phyloP scores from a whole-genome alignment of 805 yeast species.

The Grigorovia jiainica region DNA sequence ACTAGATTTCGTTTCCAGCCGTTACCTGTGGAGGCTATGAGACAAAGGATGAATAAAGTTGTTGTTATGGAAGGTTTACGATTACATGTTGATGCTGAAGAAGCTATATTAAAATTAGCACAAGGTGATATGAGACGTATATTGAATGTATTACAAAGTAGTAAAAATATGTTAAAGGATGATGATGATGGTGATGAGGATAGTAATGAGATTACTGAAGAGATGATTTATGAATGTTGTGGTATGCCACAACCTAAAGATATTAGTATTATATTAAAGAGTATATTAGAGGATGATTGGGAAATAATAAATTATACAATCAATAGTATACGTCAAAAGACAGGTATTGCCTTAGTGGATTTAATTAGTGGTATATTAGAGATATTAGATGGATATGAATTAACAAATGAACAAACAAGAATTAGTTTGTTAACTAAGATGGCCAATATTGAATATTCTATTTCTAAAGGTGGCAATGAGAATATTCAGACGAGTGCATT shows the following conservation, averaged over 20 bases:
- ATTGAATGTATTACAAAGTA: constrained; percentile 86
- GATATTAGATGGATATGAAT: constrained; percentile 57
- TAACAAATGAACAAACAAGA: constrained; percentile 48
- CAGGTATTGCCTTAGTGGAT: constrained; percentile 88
- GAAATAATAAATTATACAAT: constrained; percentile 61
- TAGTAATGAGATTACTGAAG: constrained; percentile 50
- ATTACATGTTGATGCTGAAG: constrained; percentile 49
- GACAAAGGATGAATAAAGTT: constrained; percentile 58
- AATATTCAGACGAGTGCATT: constrained; percentile 84
- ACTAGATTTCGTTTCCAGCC: constrained; percentile 93
- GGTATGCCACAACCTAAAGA: constrained; percentile 94
- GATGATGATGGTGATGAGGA: constrained; percentile 16
- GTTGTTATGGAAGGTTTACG: constrained; percentile 56
- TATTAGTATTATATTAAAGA: constrained; percentile 61
- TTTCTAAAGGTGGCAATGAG: constrained; percentile 87
- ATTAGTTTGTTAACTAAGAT: constrained; percentile 58
- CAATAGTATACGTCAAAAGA: constrained; percentile 50
- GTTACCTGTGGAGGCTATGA: constrained; percentile 55
- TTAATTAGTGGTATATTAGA: constrained; percentile 67
- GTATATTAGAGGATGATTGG: constrained; percentile 85
- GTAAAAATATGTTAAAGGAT: constrained; percentile 63
- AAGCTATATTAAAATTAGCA: constrained; percentile 60
- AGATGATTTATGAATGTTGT: constrained; percentile 83
- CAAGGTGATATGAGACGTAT: constrained; percentile 96
- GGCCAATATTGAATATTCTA: constrained; percentile 83